A percentile compares a stretch with the other conserved stretches of the same genome.
Evolutionary conservation across 164 flowering plant genomes (phyloP).

Genomic region (Platanus orientalis): DNA sequence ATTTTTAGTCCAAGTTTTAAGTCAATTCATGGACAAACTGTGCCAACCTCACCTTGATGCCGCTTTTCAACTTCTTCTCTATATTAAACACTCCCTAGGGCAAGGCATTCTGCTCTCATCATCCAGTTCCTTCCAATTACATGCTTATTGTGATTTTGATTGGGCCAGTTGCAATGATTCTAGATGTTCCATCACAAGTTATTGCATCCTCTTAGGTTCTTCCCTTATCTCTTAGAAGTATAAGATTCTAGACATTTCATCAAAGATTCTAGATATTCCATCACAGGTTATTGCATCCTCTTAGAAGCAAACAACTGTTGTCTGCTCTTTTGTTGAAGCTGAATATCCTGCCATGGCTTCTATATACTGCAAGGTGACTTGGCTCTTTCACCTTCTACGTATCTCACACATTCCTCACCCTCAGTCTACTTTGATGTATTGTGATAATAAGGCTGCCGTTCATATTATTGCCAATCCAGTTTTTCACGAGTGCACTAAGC

Average conservation of each 20-base stretch:
- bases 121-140: not conserved
- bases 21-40: not conserved
- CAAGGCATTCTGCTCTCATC: conserved; percentile 5
- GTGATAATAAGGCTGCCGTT: not conserved
- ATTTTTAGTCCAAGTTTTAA: not conserved
- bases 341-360: not conserved
- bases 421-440: not conserved
- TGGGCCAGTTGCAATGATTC: not conserved
- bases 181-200: not conserved
- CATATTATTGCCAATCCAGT: not conserved
- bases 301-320: not conserved
- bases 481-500: not conserved
- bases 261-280: not conserved
- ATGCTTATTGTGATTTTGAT: not conserved
- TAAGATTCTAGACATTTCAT: no score
- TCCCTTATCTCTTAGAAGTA: not conserved
- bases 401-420: not conserved
- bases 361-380: not conserved
- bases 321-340: not conserved
- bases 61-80: not conserved
- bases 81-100: not conserved
- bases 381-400: not conserved
- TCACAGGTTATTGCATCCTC: not conserved
- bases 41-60: not conserved
- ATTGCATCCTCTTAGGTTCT: not conserved